Evolutionary conservation across 2,329 filamentous ascomycete species (phyloP), one percentile per base, ranked within the genome.

Genomic region (Epichloe bromicola): DNA sequence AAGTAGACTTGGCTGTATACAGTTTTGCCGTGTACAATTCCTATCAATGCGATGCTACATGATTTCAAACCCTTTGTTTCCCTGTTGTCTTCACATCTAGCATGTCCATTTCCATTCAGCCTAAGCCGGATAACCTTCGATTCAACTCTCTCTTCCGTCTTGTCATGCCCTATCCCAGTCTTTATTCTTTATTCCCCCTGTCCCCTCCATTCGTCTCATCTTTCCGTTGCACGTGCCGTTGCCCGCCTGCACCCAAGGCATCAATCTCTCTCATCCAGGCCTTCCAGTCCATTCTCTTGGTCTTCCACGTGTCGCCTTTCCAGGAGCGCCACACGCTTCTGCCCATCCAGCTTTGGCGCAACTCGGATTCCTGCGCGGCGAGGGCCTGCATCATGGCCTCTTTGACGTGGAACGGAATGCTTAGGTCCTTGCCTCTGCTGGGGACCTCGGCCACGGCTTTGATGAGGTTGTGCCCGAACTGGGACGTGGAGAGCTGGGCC

Each of bases 251-350:
- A 7, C 14, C 34, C n/a, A n/a, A n/a, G n/a, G n/a, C n/a, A n/a
- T 62, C 61, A 17, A 72, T 67, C 56, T 78, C 75, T 63, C 75
- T 79, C 53, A 73, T 73, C 74, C 76, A 80, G 3, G 66, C 59
- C 54, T 78, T 74, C 78, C 78, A 82, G 46, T 80, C 77, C 15
- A 67, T 62, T 46, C 71, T 64, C 41, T 73, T 66, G 46, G 72
- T 73, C 59, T 72, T 74, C 76, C 76, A 81, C 62, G 74, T 60
- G 54, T 81, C 78, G 12, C 76, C 77, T 61, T 73, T 74, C 77
- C 78, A 81, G 38, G 67, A 68, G 26, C 75, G 68, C 78, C 78
- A 81, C 8, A 78, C 74, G 51, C 71, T 75, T 8, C 78, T 67
- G 0, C 78, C 78, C 55, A 73, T 70, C 69, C 74, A 79, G 4